Evolutionary conservation across 208 protist species (phyloP).

Genomic region (Trypanosoma avium): DNA sequence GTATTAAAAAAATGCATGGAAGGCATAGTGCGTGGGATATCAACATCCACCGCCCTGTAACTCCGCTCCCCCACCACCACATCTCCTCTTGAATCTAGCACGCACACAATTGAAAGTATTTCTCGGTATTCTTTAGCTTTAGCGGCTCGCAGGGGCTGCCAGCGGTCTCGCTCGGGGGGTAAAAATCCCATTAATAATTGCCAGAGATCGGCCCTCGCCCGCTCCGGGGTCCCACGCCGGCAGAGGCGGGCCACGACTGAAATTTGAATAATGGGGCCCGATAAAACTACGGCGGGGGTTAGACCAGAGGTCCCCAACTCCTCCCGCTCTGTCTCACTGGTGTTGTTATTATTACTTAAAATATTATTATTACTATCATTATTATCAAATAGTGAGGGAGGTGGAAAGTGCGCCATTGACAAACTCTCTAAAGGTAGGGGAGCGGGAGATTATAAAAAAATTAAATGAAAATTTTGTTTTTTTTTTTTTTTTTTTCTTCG

Average conservation of each 20-base stretch:
- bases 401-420: constrained; percentile 14
- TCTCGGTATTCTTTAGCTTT: constrained; percentile 46
- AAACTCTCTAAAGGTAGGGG: too few species aligned
- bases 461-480: neutral
- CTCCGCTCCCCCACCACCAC: constrained; percentile 20
- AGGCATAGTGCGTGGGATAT: constrained; percentile 83
- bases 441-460: too few species aligned
- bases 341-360: too few species aligned
- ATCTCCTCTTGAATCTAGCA: constrained; percentile 27
- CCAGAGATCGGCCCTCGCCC: constrained; percentile 48
- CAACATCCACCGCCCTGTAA: constrained; percentile 55
- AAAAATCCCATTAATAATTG: constrained; percentile 80
- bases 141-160: constrained; percentile 32
- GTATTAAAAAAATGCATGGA: constrained; percentile 74
- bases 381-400: constrained; percentile 22
- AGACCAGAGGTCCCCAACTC: too few species aligned
- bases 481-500: neutral
- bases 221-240: constrained; percentile 49
- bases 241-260: constrained; percentile 37
- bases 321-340: too few species aligned
- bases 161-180: constrained; percentile 26
- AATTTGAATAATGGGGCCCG: constrained; percentile 9
- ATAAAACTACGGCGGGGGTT: constrained; percentile 12
- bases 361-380: too few species aligned
- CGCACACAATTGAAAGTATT: constrained; percentile 29